Evolutionary conservation across 805 yeast species (phyloP).

Genomic region (Barnettozyma salicaria): DNA sequence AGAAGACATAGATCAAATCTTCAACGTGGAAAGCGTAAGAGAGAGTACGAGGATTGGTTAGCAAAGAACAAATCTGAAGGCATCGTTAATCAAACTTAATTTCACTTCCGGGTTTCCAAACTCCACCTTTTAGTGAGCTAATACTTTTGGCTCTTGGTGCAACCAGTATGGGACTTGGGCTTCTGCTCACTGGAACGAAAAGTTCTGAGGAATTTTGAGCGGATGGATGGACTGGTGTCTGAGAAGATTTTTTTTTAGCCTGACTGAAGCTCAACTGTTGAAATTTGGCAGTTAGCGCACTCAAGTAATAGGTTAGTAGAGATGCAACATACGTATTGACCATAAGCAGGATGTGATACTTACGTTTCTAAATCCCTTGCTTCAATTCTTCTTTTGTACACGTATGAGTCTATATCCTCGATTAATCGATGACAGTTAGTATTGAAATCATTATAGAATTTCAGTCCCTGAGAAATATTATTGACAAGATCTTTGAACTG

Average conservation of each 20-base stretch:
- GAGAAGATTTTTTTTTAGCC: constrained; percentile 3
- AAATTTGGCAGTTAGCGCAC: constrained; percentile 20
- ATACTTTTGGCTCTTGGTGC: constrained; percentile 22
- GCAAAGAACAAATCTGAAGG: constrained; percentile 11
- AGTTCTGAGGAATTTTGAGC: neutral
- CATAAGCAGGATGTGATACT: constrained; percentile 9
- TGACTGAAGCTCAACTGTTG: constrained; percentile 27
- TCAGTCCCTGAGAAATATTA: constrained; percentile 61
- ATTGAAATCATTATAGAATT: constrained; percentile 62
- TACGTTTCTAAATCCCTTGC: constrained; percentile 45
- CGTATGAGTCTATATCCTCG: constrained; percentile 45
- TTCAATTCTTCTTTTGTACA: constrained; percentile 44
- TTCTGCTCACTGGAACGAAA: constrained; percentile 3
- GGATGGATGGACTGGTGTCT: neutral
- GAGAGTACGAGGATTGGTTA: constrained; percentile 44
- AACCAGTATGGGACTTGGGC: constrained; percentile 15
- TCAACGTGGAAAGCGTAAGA: constrained; percentile 42
- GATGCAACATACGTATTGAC: neutral
- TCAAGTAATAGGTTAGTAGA: constrained; percentile 7
- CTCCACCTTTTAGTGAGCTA: constrained; percentile 24
- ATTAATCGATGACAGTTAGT: constrained; percentile 39
- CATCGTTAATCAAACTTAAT: constrained; percentile 22
- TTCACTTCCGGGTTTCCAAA: constrained; percentile 26
- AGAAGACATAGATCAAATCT: constrained; percentile 58
- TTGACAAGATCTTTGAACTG: constrained; percentile 42